Conservation (phyloP, 192 early-diverging fungal species). For the Mortierella antarctica region DNA sequence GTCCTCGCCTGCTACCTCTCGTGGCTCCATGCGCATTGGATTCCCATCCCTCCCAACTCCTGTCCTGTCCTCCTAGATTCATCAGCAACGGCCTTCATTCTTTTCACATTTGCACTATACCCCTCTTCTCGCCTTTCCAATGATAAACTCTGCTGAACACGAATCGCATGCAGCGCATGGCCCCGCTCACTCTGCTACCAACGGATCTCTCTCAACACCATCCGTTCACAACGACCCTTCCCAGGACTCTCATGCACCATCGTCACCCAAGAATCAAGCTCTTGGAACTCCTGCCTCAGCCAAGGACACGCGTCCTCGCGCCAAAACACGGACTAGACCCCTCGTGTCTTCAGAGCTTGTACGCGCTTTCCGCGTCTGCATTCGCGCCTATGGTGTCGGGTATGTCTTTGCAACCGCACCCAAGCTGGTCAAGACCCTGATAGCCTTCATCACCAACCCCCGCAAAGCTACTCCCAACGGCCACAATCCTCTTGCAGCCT, state of each 20-base stretch:
- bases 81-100: not conserved
- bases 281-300: not conserved
- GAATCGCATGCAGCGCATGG: not conserved
- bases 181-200: not conserved
- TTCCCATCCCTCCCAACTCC: no score
- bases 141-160: no score
- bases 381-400: constrained; percentile 49
- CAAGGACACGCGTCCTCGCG: not conserved
- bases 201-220: not conserved
- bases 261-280: not conserved
- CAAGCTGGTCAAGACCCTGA: constrained; percentile 37
- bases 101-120: not conserved
- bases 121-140: no score
- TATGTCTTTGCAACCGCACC: constrained; percentile 48
- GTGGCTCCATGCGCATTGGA: no score
- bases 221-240: not conserved
- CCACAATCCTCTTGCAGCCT: constrained; percentile 13
- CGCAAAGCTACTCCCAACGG: constrained; percentile 30
- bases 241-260: not conserved
- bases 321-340: no score
- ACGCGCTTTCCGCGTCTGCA: constrained; percentile 33
- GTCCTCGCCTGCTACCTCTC: no score
- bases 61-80: no score
- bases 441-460: constrained; percentile 22
- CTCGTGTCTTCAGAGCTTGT: constrained; percentile 28